Conservation (phyloP, 2,329 filamentous ascomycete species). For the Penicillium digitatum region DNA sequence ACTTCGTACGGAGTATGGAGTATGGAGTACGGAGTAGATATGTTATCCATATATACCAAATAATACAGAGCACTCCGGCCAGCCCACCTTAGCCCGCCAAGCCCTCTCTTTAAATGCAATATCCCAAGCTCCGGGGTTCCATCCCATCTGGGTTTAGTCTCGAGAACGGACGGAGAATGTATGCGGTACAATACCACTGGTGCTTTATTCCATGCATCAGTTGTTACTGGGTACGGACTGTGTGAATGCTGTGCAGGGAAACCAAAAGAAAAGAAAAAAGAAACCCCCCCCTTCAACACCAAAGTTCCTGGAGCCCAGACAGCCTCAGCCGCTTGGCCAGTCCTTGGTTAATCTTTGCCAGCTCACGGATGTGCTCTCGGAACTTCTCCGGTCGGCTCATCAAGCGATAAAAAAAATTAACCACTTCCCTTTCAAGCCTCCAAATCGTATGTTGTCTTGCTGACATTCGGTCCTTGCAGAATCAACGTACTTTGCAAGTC, state of each 20-base stretch:
- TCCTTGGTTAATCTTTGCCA: conserved; percentile 3
- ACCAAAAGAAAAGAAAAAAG: neutral
- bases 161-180: conserved; percentile 4
- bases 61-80: no score
- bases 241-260: conserved; percentile 2
- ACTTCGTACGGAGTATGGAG: no score
- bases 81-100: neutral
- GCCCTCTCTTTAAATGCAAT: neutral
- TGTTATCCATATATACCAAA: neutral
- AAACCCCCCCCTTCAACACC: neutral
- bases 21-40: no score
- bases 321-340: conserved; percentile 7
- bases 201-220: neutral
- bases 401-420: neutral
- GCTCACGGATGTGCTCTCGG: neutral
- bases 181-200: conserved; percentile 1
- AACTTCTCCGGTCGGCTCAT: conserved; percentile 3
- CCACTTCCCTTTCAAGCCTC: no score
- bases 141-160: neutral
- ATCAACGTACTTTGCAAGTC: neutral
- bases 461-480: neutral
- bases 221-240: neutral
- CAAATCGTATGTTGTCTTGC: neutral
- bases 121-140: neutral
- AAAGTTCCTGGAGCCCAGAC: neutral